Base-by-base conservation (phyloP, 306 rosid species). In the Vigna reflexopilosa region DNA sequence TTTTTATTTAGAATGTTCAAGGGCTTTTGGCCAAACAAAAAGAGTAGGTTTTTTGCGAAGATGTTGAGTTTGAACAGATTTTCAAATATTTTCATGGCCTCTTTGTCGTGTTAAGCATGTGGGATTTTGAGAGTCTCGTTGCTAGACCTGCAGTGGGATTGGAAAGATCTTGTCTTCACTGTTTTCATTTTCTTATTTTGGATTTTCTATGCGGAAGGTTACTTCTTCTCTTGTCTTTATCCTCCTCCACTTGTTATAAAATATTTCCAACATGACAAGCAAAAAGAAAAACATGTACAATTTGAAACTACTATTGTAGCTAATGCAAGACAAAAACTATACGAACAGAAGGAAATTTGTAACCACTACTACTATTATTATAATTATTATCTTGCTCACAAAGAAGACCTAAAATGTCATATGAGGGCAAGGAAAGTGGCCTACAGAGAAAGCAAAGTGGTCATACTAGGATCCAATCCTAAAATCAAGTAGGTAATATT, bases 131-230 rank as follows among this genome's bases (percentile, higher is more conserved):
- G 47, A 8, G 59, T 13, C 17, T 58, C n/a, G 4, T 47, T 28
- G 16, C 63, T 51, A 70, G 63, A 34, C 50, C 55, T 52, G 19
- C 50, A 50, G 59, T n/a, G 50, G 34, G 49, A 51, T 51, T 70
- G 64, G 22, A 24, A 49, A 70, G 47, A 13, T 30, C 30, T 9
- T 4, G 17, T 69, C 28, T 30, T 6, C 14, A 61, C 40, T 15
- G 20, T 61, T 61, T 61, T 7, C 3, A 11, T 61, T 61, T 30
- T 4, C 44, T 30, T 30, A 61, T 30, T 28, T 61, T 28, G 20
- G 44, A 30, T 30, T 61, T 61, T 59, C 42, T 36, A 6, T 6
- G 42, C 9, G 9, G 42, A 36, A 36, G 42, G 9, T 36, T 36
- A 36, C 1, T 6, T 36, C 1, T 36, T 36, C 66, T 12, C 66